Evolutionary conservation across 805 yeast genomes (phyloP), one percentile per base, ranked within the genome.

Genomic region (Monosporozyma aerobia): DNA sequence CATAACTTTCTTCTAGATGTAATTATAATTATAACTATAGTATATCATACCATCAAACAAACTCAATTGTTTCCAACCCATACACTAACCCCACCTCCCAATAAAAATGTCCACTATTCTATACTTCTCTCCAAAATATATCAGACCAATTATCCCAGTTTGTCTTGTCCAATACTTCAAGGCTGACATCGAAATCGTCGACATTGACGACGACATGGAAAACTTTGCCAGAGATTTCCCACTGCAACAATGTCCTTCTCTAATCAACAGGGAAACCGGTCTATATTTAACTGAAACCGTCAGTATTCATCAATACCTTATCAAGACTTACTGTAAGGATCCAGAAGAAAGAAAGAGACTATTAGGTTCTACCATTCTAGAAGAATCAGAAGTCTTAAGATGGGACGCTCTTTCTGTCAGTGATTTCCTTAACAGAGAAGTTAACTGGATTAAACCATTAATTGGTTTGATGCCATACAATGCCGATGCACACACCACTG

Each of bases 331-430:
- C 27, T 61, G 69, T 44, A 62, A 63, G 33, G 70, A 68, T 33
- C 65, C 67, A 53, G 57, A 73, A 67, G 59, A 61, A 32, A 60
- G 63, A 53, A 63, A 71, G 52, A 70, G 70, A 57, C 75, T 84
- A 59, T 73, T 80, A 58, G 97, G 96, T 63, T 49, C 55, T 1
- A 54, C 54, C 7, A 45, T 46, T 23, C 23, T 25, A 84, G 60
- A 75, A 10, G 41, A 79, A 67, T 57, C 63, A 27, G 51, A 53
- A 22, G 74, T 87, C 63, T 69, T 89, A 61, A 82, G 75, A 71
- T 90, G 95, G 94, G 63, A 82, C 66, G 85, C 95, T 2, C 73
- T 86, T 59, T 74, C 81, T 68, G 87, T 83, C 76, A 63, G 80
- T 60, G 96, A 90, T 63, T 62, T 85, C 54, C 68, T 85, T 59